Conservation (phyloP, 768 basidiomycete genomes). For the Epithele typhae region DNA sequence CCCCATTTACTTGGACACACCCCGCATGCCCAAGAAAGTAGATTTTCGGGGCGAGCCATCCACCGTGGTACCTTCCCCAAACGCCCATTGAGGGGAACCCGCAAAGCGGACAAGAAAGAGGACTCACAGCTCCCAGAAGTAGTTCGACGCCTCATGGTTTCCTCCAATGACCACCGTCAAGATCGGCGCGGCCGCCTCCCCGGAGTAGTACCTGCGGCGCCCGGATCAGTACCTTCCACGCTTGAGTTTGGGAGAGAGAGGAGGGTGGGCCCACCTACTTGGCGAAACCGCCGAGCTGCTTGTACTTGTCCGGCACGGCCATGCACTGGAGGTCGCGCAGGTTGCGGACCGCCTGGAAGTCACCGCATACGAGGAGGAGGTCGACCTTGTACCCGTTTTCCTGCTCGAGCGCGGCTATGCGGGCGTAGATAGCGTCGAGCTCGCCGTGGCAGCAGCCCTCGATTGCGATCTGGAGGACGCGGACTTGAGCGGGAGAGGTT, state of each 20-base stretch:
- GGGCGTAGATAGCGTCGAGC: conserved; percentile 81
- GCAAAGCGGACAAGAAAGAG: background rate
- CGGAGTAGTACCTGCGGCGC: conserved; percentile 74
- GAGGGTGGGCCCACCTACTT: conserved; percentile 42
- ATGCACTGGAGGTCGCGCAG: conserved; percentile 81
- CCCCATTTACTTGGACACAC: conserved; percentile 79
- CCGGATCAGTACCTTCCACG: background rate
- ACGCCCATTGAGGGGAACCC: conserved; percentile 2
- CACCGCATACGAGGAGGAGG: conserved; percentile 88
- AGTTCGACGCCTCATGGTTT: conserved; percentile 96
- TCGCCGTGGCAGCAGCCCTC: conserved; percentile 96
- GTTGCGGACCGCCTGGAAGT: conserved; percentile 93
- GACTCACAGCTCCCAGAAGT: conserved; percentile 90
- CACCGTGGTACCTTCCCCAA: conserved; percentile 94
- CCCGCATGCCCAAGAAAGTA: conserved; percentile 95
- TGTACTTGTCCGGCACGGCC: conserved; percentile 90
- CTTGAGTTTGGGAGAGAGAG: background rate
- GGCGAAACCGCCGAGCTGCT: conserved; percentile 77
- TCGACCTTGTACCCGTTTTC: conserved; percentile 68
- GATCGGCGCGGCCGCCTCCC: conserved; percentile 74
- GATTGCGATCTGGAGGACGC: conserved; percentile 61
- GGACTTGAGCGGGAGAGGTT: too few species aligned
- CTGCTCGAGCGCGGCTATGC: conserved; percentile 59
- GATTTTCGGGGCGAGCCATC: conserved; percentile 95
- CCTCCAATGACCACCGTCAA: conserved; percentile 95